phyloP scores from a whole-genome alignment of 2,329 filamentous ascomycete species.

The Neurospora sp. region DNA sequence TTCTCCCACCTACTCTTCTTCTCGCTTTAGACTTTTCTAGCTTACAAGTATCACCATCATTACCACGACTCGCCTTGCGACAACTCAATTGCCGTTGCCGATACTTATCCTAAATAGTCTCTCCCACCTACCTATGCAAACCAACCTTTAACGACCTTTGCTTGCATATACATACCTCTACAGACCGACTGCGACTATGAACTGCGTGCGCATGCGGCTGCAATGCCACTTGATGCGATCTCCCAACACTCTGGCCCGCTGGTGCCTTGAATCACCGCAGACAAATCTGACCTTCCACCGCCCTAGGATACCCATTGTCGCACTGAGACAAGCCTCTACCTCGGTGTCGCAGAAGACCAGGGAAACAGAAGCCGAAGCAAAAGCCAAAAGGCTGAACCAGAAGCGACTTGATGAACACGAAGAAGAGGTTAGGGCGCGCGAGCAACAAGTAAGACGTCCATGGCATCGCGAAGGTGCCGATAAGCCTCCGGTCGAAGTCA shows the following conservation, averaged over 20 bases:
- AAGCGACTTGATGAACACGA: slow-evolving; percentile 27
- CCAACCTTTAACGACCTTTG: not conserved
- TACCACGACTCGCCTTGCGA: not conserved
- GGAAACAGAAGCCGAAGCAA: slow-evolving; percentile 15
- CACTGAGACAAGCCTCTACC: not conserved
- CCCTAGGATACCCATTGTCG: not conserved
- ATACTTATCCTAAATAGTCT: not conserved
- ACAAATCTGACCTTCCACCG: not conserved
- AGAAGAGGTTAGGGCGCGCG: slow-evolving; percentile 34
- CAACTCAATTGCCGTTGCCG: not conserved
- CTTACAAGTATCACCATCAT: not conserved
- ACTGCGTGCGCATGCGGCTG: not conserved
- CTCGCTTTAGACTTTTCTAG: not conserved
- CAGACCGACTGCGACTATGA: not conserved
- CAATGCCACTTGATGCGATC: not conserved
- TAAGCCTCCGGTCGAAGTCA: slow-evolving; percentile 24
- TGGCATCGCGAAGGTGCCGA: slow-evolving; percentile 56
- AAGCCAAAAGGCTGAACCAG: slow-evolving; percentile 22
- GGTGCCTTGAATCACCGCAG: not conserved
- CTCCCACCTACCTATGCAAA: not conserved
- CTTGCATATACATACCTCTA: not conserved
- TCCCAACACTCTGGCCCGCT: not conserved
- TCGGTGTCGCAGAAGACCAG: not conserved
- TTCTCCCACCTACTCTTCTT: not conserved
- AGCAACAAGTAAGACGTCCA: slow-evolving; percentile 50